phyloP scores from a whole-genome alignment of 495 filamentous ascomycete species.

The Aspergillus ellipticus region DNA sequence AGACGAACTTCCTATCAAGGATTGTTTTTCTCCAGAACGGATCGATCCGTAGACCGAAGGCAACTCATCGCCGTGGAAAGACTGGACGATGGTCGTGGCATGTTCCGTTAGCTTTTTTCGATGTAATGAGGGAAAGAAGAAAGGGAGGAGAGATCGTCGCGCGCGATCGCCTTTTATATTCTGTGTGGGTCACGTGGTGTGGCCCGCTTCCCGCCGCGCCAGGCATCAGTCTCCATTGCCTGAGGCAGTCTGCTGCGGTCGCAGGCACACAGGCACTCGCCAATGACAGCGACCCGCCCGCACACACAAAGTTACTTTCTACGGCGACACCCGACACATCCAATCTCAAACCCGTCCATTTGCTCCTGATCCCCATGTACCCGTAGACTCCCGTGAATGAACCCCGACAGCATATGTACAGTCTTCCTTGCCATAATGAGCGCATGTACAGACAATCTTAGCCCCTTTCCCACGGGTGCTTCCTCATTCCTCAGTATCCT shows the following conservation, averaged over 20 bases:
- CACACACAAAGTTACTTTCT: too few relatives aligned
- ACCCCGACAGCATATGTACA: background rate
- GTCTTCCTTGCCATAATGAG: background rate
- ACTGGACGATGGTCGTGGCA: conserved; percentile 63
- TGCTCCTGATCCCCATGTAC: too few relatives aligned
- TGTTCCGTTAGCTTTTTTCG: conserved; percentile 58
- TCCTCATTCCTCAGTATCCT: background rate
- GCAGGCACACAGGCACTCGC: conserved; percentile 6
- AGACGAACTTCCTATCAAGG: conserved; percentile 65
- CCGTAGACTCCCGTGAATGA: background rate
- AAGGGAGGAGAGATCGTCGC: conserved; percentile 11
- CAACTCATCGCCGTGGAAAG: conserved; percentile 59
- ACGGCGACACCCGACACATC: too few relatives aligned
- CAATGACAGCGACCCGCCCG: too few relatives aligned
- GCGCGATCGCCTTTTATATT: conserved; percentile 26
- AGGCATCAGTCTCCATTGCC: too few relatives aligned
- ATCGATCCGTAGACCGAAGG: conserved; percentile 49
- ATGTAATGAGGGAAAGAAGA: conserved; percentile 41
- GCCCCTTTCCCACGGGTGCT: background rate
- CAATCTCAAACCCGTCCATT: too few relatives aligned
- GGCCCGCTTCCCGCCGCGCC: conserved; percentile 11
- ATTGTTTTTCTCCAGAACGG: conserved; percentile 57
- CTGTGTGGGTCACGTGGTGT: conserved; percentile 27
- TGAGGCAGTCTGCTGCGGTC: too few relatives aligned
- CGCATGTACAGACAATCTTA: background rate